Evolutionary conservation across 1,284 basidiomycete species (phyloP).

Genomic region (Gomphus bonarii): DNA sequence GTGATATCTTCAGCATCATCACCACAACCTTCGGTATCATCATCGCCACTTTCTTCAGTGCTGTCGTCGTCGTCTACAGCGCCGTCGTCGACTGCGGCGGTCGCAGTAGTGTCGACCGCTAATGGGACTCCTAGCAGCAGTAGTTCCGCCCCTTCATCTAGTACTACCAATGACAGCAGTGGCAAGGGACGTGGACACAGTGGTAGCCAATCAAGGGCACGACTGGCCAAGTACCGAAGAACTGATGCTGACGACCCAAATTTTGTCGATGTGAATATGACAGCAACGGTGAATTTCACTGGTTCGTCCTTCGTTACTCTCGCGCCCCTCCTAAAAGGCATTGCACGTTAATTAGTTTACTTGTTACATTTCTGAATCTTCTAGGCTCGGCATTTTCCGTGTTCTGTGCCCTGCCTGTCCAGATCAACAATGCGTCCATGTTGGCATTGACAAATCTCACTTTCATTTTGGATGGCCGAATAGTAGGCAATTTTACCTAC

Average conservation of each 20-base stretch:
- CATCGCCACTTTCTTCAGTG: constrained; percentile 20
- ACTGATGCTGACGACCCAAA: constrained; percentile 26
- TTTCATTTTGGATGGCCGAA: constrained; percentile 22
- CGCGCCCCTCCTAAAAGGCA: background rate
- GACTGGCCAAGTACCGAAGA: constrained; percentile 15
- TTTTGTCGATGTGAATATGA: constrained; percentile 30
- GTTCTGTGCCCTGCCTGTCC: constrained; percentile 8
- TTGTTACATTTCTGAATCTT: background rate
- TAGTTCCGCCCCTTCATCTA: constrained; percentile 13
- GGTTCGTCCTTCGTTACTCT: constrained; percentile 5
- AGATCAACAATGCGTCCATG: constrained; percentile 15
- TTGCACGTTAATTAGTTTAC: background rate
- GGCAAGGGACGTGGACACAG: constrained; percentile 7
- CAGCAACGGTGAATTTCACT: constrained; percentile 17
- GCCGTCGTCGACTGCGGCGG: background rate
- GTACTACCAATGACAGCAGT: constrained; percentile 4
- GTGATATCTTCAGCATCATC: background rate
- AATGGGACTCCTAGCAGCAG: constrained; percentile 13
- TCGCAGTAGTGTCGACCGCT: background rate
- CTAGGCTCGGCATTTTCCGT: constrained; percentile 13
- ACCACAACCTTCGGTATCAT: background rate
- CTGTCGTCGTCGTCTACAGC: constrained; percentile 24
- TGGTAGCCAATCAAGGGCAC: background rate
- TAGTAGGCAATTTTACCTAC: constrained; percentile 22
- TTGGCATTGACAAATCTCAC: constrained; percentile 26